Evolutionary conservation across 192 early-diverging fungal genomes (phyloP), one percentile per base, ranked within the genome.

Genomic region (Obelidium mucronatum): DNA sequence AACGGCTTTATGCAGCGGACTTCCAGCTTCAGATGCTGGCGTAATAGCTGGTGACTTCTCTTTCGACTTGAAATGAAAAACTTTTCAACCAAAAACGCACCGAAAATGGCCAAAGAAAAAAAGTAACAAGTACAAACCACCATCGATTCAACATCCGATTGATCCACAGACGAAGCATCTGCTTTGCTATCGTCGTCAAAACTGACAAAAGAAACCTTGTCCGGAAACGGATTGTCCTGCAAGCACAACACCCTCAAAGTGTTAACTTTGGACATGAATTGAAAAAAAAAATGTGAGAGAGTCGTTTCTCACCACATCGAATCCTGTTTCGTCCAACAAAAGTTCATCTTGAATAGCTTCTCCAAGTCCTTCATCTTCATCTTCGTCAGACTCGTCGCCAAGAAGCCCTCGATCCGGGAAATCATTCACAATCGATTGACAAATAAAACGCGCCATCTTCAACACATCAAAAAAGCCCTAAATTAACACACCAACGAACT

Each of bases 361-460:
- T 36, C 83, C 86, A 11, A 87, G 83, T 3, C 82, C 86, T 8
- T 84, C 87, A 11, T 87, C 88, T 28, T 87, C 86, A 37, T 93
- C 91, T 30, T 90, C 91, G 13, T 87, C 87, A 15, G 86, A 88
- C 33, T 85, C 83, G 33, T 82, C 82, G 8, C 75, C 85, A 1
- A 84, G 77, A 33, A 83, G 42, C 77, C 92, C 90, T 73, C 90
- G 85, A 72, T 93, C 90, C 19, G 92, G 90, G 37, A 91, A 80
- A 59, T 93, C 91, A 31, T 84, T 88, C 15, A 91, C 89, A 35
- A 93, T 86, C 52, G 92, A 87, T 64, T 92, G 91, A 67, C 87
- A 88, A 35, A 93, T 75, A 75, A 87, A 93, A 39, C 91, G 74
- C 2, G 92, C 91, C 83, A 91, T 91, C 91, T 93, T 68, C 22